These are phyloP conservation scores for Puccinia polysora DNA, from an alignment of 1,284 basidiomycete genomes.

Conservation along the genomic window DNA sequence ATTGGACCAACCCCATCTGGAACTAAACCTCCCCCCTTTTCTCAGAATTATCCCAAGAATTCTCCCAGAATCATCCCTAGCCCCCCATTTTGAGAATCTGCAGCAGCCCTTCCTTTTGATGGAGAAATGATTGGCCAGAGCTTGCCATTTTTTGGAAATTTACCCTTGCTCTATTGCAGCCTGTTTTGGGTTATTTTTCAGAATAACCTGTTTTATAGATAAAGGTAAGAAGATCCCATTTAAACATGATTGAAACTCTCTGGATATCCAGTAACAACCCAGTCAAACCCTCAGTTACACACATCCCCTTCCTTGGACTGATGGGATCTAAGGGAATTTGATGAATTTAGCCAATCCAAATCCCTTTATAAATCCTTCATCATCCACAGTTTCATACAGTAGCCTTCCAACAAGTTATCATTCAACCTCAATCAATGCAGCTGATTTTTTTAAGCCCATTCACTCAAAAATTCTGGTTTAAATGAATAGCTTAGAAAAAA, in stretches of 20 bases:
- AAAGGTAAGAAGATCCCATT: not conserved
- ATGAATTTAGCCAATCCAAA: conserved; percentile 1
- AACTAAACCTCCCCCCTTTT: too few species aligned
- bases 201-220: too few species aligned
- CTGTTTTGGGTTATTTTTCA: not conserved
- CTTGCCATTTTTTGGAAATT: not conserved
- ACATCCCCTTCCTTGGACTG: not conserved
- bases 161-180: not conserved
- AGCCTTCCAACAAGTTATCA: not conserved
- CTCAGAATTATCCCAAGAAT: not conserved
- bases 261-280: not conserved
- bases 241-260: not conserved
- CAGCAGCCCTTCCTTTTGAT: conserved; percentile 9
- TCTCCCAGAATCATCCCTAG: not conserved
- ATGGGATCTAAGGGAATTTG: conserved; percentile 26
- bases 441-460: not conserved
- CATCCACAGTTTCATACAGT: not conserved
- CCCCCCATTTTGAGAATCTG: not conserved
- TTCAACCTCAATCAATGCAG: not conserved
- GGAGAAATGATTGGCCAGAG: not conserved
- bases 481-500: not conserved
- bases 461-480: not conserved
- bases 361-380: not conserved
- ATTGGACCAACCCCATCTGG: not conserved
- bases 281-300: not conserved